Percentiles rank a stretch among this genome's conserved stretches.
Evolutionary conservation across 331 rosid genomes (phyloP).

Genomic region (Acacia concinna): DNA sequence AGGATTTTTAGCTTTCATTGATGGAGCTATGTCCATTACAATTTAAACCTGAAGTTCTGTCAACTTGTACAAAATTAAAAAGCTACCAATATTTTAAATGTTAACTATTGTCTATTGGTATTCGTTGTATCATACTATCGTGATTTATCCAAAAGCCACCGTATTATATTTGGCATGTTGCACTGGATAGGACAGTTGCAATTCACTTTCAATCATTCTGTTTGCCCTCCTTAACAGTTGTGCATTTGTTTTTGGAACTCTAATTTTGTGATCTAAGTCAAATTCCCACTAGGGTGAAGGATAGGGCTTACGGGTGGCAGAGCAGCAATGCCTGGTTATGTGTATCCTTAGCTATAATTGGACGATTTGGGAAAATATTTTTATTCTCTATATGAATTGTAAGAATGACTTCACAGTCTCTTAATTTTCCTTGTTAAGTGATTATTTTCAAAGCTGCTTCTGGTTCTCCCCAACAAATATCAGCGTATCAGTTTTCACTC

Average conservation of each 20-base stretch:
- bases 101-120: no score
- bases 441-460: slow-evolving; percentile 8
- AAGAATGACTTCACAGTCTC: neutral
- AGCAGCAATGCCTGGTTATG: neutral
- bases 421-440: neutral
- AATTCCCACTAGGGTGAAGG: neutral
- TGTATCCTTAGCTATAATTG: neutral
- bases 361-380: neutral
- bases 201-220: neutral
- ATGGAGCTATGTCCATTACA: neutral
- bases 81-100: neutral
- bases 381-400: neutral
- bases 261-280: neutral
- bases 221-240: neutral
- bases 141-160: neutral
- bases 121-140: neutral
- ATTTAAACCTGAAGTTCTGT: neutral
- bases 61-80: no score
- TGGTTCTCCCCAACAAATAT: slow-evolving; percentile 1
- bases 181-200: no score
- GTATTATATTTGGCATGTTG: neutral
- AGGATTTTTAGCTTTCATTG: neutral
- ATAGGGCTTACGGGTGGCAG: neutral
- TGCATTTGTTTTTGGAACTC: neutral
- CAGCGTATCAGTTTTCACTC: neutral